phyloP scores from a whole-genome alignment of 2,329 filamentous ascomycete species.

The Arthrobotrys iridis region DNA sequence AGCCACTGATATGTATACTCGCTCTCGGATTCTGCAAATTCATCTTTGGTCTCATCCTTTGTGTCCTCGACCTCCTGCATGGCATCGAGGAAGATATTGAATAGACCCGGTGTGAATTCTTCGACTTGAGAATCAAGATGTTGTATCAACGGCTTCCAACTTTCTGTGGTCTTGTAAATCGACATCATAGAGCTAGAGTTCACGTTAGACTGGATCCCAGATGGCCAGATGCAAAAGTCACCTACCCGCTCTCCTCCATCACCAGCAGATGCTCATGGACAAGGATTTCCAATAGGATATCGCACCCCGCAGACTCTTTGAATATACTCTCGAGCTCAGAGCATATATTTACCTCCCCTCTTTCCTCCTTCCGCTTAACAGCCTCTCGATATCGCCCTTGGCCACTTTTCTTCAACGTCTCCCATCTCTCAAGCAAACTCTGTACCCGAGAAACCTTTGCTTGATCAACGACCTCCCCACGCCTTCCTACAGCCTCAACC shows the following conservation, averaged over 20 bases:
- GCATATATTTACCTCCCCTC: slow-evolving; percentile 37
- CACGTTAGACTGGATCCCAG: not conserved
- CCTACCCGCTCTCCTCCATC: slow-evolving; percentile 43
- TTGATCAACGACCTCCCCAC: slow-evolving; percentile 34
- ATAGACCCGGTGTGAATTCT: slow-evolving; percentile 29
- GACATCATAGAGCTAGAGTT: slow-evolving; percentile 37
- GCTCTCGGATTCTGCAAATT: slow-evolving; percentile 49
- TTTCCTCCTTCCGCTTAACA: slow-evolving; percentile 34
- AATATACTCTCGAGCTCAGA: slow-evolving; percentile 25
- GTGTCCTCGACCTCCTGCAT: slow-evolving; percentile 41
- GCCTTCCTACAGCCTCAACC: slow-evolving; percentile 1
- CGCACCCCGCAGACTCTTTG: slow-evolving; percentile 19
- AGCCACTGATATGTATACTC: slow-evolving; percentile 53
- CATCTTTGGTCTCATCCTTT: slow-evolving; percentile 21
- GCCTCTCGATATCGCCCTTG: slow-evolving; percentile 24
- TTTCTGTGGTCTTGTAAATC: slow-evolving; percentile 44
- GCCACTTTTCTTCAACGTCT: slow-evolving; percentile 14
- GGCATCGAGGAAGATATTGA: slow-evolving; percentile 39
- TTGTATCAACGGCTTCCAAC: slow-evolving; percentile 46
- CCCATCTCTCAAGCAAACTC: slow-evolving; percentile 35
- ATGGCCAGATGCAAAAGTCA: not conserved
- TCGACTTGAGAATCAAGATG: slow-evolving; percentile 35
- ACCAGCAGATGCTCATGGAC: slow-evolving; percentile 48
- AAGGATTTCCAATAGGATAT: slow-evolving; percentile 35
- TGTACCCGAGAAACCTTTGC: slow-evolving; percentile 37